phyloP scores from a whole-genome alignment of 768 basidiomycete species.

The Podaxis rugospora region DNA sequence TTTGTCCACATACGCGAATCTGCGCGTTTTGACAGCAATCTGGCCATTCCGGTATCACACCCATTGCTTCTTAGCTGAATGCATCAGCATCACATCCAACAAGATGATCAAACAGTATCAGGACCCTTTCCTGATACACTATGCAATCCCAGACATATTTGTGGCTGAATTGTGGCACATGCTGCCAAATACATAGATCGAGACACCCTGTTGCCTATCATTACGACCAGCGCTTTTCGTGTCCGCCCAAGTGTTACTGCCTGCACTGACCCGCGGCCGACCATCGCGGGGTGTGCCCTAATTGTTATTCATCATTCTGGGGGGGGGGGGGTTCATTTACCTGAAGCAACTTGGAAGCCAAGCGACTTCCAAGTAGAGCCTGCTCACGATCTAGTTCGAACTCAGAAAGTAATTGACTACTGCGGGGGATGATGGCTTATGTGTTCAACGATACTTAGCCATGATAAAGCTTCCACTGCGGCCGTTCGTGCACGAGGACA shows the following conservation, averaged over 20 bases:
- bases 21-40: neutral
- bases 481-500: no score
- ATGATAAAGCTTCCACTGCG: no score
- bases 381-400: neutral
- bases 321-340: no score
- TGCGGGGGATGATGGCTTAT: no score
- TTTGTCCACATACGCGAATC: neutral
- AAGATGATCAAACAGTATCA: neutral
- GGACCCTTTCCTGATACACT: conserved; percentile 9
- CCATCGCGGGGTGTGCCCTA: neutral
- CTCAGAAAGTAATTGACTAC: neutral
- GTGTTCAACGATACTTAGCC: no score
- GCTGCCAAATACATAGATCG: neutral
- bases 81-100: neutral
- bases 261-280: neutral
- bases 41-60: no score
- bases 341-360: neutral
- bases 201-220: neutral
- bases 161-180: neutral
- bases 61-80: no score
- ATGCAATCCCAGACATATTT: neutral
- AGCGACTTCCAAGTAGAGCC: neutral
- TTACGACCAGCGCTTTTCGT: neutral
- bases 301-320: neutral
- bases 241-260: neutral